Evolutionary conservation across 2,329 filamentous ascomycete genomes (phyloP), one percentile per base, ranked within the genome.

Genomic region (Diaporthe aspalathi): DNA sequence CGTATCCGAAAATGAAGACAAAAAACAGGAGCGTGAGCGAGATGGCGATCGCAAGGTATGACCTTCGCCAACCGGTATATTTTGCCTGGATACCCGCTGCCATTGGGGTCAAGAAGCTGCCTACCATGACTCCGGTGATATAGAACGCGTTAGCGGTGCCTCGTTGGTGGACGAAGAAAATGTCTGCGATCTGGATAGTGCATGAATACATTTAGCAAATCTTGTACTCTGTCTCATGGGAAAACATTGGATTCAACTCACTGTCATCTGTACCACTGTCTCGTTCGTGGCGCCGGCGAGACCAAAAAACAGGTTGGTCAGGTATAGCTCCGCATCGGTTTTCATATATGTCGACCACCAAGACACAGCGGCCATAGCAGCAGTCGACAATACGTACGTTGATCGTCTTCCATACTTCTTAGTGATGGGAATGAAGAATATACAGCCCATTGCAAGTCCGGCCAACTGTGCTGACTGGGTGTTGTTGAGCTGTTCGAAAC

Each of bases 131-230:
- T 22, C 24, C 57, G 8, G 57, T 62, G 16, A 62, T 62, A 2
- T 62, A 62, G 40, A 62, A 62, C 5, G 57, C 57, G 32, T 62
- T 62, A 2, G 57, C 60, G 3, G 66, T 47, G 29, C 68, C 68
- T n/a, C 68, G 62, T 38, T 70, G 68, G 38, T 70, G 68, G 6
- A 70, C 68, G 27, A 70, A 70, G 62, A 70, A 70, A n/a, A 70
- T 16, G 22, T 70, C 68, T 17, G 60, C 68, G 14, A 70, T 62
- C 57, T 62, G 9, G 40, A 32, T 9, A 27, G 4, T 24, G 35
- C 7, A 17, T 1, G 12, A 47, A 27, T n/a, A 16, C 11, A 22
- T 20, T 47, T n/a, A 62, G 53, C 35, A 40, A 22, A 16, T 29
- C 24, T n/a, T n/a, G 5, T n/a, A 17, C 14, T 45, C 8, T 29